A percentile compares a stretch with the other conserved stretches of the same genome.
phyloP scores from a whole-genome alignment of 164 flowering plant genomes.

The Brasenia schreberi region DNA sequence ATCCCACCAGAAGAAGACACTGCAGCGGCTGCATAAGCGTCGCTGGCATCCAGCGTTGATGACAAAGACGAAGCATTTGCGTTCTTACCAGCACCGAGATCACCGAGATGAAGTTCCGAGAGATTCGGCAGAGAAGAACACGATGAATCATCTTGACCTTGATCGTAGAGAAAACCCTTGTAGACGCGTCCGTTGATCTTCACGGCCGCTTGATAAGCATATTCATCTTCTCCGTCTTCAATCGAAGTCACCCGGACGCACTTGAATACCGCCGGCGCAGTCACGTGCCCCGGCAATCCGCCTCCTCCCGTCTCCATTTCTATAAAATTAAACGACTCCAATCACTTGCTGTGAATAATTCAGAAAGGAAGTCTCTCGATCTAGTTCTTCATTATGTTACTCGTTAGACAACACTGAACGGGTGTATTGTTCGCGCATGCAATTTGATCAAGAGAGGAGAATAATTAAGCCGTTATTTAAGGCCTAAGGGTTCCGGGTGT shows the following conservation, averaged over 20 bases:
- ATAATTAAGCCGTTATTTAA: no score
- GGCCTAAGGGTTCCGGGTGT: no score
- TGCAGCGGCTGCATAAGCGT: slow-evolving; percentile 30
- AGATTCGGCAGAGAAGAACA: slow-evolving; percentile 38
- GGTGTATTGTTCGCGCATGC: no score
- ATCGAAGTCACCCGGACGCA: slow-evolving; percentile 81
- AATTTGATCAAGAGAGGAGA: no score
- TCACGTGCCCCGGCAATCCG: slow-evolving; percentile 61
- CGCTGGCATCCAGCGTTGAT: slow-evolving; percentile 40
- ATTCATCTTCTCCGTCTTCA: slow-evolving; percentile 73
- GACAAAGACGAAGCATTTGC: slow-evolving; percentile 25
- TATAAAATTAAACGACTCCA: neutral
- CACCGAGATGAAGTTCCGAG: slow-evolving; percentile 82
- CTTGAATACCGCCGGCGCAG: slow-evolving; percentile 81
- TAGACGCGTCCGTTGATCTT: slow-evolving; percentile 87
- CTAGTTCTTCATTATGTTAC: no score
- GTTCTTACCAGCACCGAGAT: slow-evolving; percentile 17
- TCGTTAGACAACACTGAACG: no score
- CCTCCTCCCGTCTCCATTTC: neutral
- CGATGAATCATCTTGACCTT: slow-evolving; percentile 36
- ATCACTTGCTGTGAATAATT: no score
- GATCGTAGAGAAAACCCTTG: slow-evolving; percentile 62
- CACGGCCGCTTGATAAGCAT: slow-evolving; percentile 82
- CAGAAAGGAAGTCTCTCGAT: no score
- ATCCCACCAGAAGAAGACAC: slow-evolving; percentile 38